Conservation (phyloP, 148 eudicot species). For the Pouteria glomerata region DNA sequence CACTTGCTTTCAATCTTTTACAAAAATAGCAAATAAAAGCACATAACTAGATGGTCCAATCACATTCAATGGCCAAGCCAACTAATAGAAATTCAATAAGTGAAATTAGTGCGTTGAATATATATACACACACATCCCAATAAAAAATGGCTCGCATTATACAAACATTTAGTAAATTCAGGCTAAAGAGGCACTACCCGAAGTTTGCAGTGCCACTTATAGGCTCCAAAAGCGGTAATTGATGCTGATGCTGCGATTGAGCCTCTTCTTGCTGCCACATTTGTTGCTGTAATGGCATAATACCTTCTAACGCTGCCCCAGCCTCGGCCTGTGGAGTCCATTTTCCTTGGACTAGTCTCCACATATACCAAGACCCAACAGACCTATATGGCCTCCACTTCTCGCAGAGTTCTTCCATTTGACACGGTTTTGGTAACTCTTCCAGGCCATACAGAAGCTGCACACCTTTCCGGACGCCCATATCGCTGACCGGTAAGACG, state of each 20-base stretch:
- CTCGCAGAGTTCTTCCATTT: slow-evolving; percentile 28
- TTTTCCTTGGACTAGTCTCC: slow-evolving; percentile 33
- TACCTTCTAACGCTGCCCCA: slow-evolving; percentile 12
- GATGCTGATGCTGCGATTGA: slow-evolving; percentile 34
- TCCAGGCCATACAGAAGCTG: slow-evolving; percentile 37
- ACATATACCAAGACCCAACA: neutral
- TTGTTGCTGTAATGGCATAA: slow-evolving; percentile 27
- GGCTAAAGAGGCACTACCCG: slow-evolving; percentile 27
- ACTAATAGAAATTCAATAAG: neutral
- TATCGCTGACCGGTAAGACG: slow-evolving; percentile 46
- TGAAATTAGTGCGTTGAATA: neutral
- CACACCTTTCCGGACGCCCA: slow-evolving; percentile 49
- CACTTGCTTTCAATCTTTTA: neutral
- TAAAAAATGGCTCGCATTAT: neutral
- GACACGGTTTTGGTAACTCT: slow-evolving; percentile 50
- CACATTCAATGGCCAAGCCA: neutral
- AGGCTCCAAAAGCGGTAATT: slow-evolving; percentile 37
- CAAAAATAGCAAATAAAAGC: neutral
- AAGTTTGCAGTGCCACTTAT: slow-evolving; percentile 33
- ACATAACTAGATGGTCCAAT: neutral
- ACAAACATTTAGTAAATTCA: neutral
- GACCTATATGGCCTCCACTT: slow-evolving; percentile 3
- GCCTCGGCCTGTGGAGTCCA: slow-evolving; percentile 14
- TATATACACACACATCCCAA: neutral
- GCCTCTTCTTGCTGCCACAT: slow-evolving; percentile 21